Base-by-base conservation (phyloP, 2,329 filamentous ascomycete species). In the Pseudocercospora eumusae region DNA sequence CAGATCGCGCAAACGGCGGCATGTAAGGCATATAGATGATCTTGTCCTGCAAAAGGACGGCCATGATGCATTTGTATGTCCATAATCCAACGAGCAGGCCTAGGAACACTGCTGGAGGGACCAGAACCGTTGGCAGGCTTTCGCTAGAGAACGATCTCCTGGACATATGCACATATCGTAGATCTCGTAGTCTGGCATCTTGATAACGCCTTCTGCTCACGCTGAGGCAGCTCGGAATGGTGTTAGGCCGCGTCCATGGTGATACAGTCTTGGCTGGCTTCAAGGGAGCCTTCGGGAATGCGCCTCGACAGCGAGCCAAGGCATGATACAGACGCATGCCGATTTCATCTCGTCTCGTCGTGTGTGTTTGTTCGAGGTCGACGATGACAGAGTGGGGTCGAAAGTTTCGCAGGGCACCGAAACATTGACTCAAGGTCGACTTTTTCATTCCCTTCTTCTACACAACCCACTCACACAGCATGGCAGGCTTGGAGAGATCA, bases 11-110 rank as follows among this genome's bases (percentile, higher is more conserved):
- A 57, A 88, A 88, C 2, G 89, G 89, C 18, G 89, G 89, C 56
- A 92, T 76, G 50, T 88, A 88, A 0, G 90, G 88, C 79, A 92
- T 91, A 76, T 92, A 93, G 62, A 93, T 89, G 71, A 93, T 91
- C 72, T 88, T 88, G 71, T 93, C 91, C 76, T 93, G 90, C 72
- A 92, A 89, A 4, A 89, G 68, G 27, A 93, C 80, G 77, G 92
- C 85, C 86, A 91, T 90, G 57, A 86, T 75, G 71, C 89, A 92
- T 75, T 85, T 85, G 75, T 83, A 84, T 1, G 77, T 74, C 82
- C 82, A 93, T 13, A 93, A 78, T 3, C 82, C 82, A 18, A 90
- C 69, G 3, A 90, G 80, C 36, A 93, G 79, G 1, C 88, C 86
- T 13, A 80, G 74, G 70, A 92, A 92, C 47, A 91, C 79, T 6